Evolutionary conservation across 2,329 filamentous ascomycete species (phyloP), one percentile per base, ranked within the genome.

Genomic region (Dothideomycetidae sp.): DNA sequence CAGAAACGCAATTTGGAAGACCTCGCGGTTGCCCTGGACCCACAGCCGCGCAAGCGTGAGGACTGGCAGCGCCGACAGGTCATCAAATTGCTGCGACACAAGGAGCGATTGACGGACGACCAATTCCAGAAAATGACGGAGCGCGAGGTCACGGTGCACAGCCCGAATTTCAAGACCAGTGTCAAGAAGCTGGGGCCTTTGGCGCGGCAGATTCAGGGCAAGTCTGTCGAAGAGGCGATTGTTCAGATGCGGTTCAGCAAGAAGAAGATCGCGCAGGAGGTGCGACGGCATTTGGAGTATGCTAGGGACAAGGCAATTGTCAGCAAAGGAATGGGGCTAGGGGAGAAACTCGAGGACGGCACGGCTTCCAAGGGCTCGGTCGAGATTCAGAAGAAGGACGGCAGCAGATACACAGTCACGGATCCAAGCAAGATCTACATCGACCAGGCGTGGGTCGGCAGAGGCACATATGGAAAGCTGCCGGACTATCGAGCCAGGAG

Each of bases 201-300:
- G 34, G 78, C 88, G 15, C 75, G 80, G 39, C 90, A 96, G 63
- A 90, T 98, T 53, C 71, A 76, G 2, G 90, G 90, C 47, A 96
- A 94, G 71, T 78, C 78, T n/a, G 68, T 98, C 43, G 84, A 92
- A 41, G 86, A 98, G 23, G 90, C 90, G 10, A 82, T 96, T 47
- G 63, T 81, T 38, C 90, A 98, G 67, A 93, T 98, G 83, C 74
- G 78, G 39, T 96, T 88, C 64, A 88, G 79, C 58, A 83, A 84
- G 67, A 98, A 98, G 73, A 88, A 85, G 64, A 81, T 80, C 45
- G 82, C 88, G 5, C 67, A 73, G 47, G 84, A 93, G 52, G 74
- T 96, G 17, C 65, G 72, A 48, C 77, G 75, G 53, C 81, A 90
- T 53, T 65, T 98, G 12, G 74, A 90, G 53, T 71, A 81, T 50